A percentile compares a stretch with the other conserved stretches of the same genome.
Evolutionary conservation across 2,329 filamentous ascomycete species (phyloP).

Genomic region (Paraphoma chrysanthemicola): DNA sequence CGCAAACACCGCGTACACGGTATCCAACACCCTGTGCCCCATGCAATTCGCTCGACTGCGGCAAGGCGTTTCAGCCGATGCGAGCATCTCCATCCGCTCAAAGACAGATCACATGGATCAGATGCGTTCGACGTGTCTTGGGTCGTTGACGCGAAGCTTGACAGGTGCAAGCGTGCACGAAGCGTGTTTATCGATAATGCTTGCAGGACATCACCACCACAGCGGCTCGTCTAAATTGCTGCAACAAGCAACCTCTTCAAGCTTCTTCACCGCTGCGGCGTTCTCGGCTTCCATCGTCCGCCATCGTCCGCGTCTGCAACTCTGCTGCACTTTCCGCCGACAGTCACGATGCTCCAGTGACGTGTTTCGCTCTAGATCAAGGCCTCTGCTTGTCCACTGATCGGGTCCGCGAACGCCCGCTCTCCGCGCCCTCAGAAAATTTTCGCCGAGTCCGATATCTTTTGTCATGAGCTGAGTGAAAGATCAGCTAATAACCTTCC

Average conservation of each 20-base stretch:
- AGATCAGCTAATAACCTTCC: conserved; percentile 3
- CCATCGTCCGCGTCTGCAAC: background rate
- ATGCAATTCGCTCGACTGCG: conserved; percentile 10
- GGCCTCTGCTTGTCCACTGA: background rate
- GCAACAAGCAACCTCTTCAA: background rate
- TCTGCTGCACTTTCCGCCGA: background rate
- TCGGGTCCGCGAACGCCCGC: background rate
- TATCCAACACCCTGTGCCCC: background rate
- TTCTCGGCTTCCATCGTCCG: background rate
- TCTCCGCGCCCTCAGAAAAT: background rate
- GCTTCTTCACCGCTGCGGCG: background rate
- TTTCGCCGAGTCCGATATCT: background rate
- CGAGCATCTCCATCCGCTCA: background rate
- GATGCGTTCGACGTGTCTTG: too few relatives aligned
- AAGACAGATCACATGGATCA: too few relatives aligned
- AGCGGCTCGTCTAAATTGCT: background rate
- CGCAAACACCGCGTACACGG: conserved; percentile 5
- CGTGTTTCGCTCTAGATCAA: background rate
- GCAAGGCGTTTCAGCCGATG: conserved; percentile 4
- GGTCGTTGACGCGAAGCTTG: background rate
- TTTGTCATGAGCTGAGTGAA: conserved; percentile 17
- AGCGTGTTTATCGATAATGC: background rate
- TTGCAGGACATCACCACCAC: background rate
- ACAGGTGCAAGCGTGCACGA: background rate
- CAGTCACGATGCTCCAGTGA: background rate